These are phyloP conservation scores for Agarophyton chilense DNA, from an alignment of 23 red algal species.

Conservation along the genomic window DNA sequence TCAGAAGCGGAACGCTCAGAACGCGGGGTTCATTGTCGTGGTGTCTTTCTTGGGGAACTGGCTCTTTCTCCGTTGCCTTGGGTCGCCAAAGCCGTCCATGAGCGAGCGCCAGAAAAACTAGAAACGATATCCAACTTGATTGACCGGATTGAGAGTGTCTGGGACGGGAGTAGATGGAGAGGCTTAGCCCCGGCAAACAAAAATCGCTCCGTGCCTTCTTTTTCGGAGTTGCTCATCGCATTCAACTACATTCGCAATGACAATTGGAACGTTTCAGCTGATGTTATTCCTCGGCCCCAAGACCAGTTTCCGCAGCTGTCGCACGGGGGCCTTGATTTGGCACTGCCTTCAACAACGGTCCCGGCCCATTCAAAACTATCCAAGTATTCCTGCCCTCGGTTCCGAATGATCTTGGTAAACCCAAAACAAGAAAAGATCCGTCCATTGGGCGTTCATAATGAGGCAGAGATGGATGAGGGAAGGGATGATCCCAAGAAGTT, in stretches of 20 bases:
- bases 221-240: slow-evolving; percentile 51
- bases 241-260: slow-evolving; percentile 24
- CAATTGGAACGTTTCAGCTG: slow-evolving; percentile 17
- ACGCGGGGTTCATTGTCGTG: slow-evolving; percentile 67
- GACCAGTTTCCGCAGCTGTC: slow-evolving; percentile 42
- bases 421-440: slow-evolving; percentile 8
- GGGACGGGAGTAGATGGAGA: slow-evolving; percentile 47
- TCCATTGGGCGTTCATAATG: neutral
- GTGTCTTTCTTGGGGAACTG: slow-evolving; percentile 69
- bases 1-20: slow-evolving; percentile 55
- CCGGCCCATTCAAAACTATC: slow-evolving; percentile 64
- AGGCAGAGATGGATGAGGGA: neutral
- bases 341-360: slow-evolving; percentile 7
- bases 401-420: slow-evolving; percentile 45
- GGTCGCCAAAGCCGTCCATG: slow-evolving; percentile 18
- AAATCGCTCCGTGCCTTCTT: slow-evolving; percentile 13
- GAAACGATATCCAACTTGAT: slow-evolving; percentile 15
- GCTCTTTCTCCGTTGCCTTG: slow-evolving; percentile 64
- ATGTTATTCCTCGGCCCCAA: slow-evolving; percentile 46
- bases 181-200: slow-evolving; percentile 35
- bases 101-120: slow-evolving; percentile 41
- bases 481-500: neutral
- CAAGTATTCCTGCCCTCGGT: slow-evolving; percentile 61
- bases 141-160: slow-evolving; percentile 25
- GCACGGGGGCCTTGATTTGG: slow-evolving; percentile 19